Evolutionary conservation across 2,329 filamentous ascomycete species (phyloP), one percentile per base, ranked within the genome.

Genomic region (Colletotrichum destructivum): DNA sequence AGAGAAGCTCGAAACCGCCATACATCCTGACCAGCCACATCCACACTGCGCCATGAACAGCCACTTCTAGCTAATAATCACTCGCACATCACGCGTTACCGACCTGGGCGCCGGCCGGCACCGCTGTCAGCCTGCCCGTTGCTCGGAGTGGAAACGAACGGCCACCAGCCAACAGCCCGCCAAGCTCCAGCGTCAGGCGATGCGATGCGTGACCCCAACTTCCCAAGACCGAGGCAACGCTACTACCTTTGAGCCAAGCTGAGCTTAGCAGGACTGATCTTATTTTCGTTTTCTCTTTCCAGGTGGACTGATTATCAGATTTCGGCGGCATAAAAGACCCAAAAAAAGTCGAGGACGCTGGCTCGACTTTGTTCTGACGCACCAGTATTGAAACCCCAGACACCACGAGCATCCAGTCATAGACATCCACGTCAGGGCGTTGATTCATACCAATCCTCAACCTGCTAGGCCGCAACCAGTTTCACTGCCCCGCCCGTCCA

Each of bases 131-230:
- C 31, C 62, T 70, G 42, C 49, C 57, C 42, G 57, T 35, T 18
- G 21, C 63, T 68, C 68, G 64, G 68, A 70, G 62, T 61, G 64
- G 57, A 59, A 5, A 56, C 18, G 46, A 56, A 26, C 51, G 44
- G 61, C 38, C 51, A 62, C 69, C 51, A 35, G 26, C 47, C 62
- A 56, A 42, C 55, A 42, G 44, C 61, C 42, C 42, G 62, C 68
- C 59, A 63, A 72, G 69, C 46, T 69, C 46, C 57, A 57, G 57
- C 57, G 64, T 71, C 69, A 68, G 64, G 42, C 64, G 64, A 68
- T 71, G 56, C 51, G 47, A 68, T 71, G 56, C 57, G 52, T 59
- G 56, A 60, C 26, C 52, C 59, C 61, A 38, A 38, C 9, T 38
- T 42, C 57, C 42, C 51, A 63, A 60, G 44, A 35, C 54, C 47